A percentile compares a stretch with the other conserved stretches of the same genome.
Conservation (phyloP, 1,284 basidiomycete genomes). For the Thelephora terrestris region DNA sequence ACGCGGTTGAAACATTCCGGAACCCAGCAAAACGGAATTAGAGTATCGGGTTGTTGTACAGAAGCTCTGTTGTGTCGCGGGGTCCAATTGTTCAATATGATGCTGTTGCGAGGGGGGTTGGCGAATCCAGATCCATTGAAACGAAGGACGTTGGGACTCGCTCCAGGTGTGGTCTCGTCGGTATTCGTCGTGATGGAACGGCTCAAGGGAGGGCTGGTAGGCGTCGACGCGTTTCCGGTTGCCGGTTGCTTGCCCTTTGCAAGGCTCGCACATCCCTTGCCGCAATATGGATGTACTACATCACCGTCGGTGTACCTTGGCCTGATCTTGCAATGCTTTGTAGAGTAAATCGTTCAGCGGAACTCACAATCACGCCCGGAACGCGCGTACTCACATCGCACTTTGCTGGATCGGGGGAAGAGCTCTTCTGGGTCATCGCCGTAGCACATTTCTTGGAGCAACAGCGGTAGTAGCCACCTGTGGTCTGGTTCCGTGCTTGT, state of each 20-base stretch:
- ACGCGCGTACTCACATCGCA: too few relatives aligned
- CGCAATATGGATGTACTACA: slow-evolving; percentile 30
- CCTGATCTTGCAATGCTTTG: slow-evolving; percentile 36
- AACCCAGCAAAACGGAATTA: too few relatives aligned
- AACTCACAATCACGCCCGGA: too few relatives aligned
- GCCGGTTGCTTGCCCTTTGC: slow-evolving; percentile 1
- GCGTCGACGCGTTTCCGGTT: neutral
- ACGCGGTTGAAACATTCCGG: neutral
- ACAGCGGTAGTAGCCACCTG: too few relatives aligned
- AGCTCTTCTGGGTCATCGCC: too few relatives aligned
- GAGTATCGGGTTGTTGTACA: neutral
- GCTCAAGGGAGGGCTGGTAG: too few relatives aligned
- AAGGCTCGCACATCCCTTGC: slow-evolving; percentile 24
- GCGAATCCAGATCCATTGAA: neutral
- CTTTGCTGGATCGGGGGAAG: too few relatives aligned
- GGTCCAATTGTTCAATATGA: neutral
- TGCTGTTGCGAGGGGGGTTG: neutral
- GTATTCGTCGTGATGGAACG: neutral
- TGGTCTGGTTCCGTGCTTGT: too few relatives aligned
- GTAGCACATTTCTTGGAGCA: too few relatives aligned
- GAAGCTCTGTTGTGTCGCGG: neutral
- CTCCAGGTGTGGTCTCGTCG: too few relatives aligned
- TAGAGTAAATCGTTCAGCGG: too few relatives aligned
- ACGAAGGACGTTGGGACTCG: too few relatives aligned
- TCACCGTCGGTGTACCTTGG: slow-evolving; percentile 39